phyloP scores from a whole-genome alignment of 768 basidiomycete species.

The Dictyophora rubrovolvata region DNA sequence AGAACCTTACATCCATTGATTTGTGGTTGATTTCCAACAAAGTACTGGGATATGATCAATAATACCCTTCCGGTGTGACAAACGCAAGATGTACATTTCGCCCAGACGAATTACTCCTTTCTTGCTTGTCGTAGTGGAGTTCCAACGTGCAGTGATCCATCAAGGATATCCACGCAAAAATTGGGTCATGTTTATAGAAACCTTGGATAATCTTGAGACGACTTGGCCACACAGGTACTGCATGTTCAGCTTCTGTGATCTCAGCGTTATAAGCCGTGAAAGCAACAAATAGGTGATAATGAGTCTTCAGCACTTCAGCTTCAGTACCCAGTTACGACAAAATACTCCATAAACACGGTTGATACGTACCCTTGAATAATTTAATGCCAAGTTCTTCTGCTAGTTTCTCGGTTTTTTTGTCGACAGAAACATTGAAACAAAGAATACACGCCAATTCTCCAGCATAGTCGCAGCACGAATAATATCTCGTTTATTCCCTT shows the following conservation, averaged over 20 bases:
- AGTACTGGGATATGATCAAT: slow-evolving; percentile 42
- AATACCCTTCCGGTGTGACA: slow-evolving; percentile 1
- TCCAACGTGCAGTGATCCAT: slow-evolving; percentile 82
- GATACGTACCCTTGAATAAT: slow-evolving; percentile 75
- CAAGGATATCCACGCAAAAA: slow-evolving; percentile 94
- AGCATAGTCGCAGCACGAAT: slow-evolving; percentile 91
- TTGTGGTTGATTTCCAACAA: slow-evolving; percentile 98
- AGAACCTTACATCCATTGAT: slow-evolving; percentile 51
- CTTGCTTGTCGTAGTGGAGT: slow-evolving; percentile 88
- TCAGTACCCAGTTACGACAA: slow-evolving; percentile 9
- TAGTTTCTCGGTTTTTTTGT: slow-evolving; percentile 83
- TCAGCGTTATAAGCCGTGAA: slow-evolving; percentile 92
- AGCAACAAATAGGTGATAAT: slow-evolving; percentile 93
- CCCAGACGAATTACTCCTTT: slow-evolving; percentile 88
- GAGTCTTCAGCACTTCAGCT: slow-evolving; percentile 88
- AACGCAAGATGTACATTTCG: slow-evolving; percentile 65
- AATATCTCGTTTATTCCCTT: slow-evolving; percentile 90
- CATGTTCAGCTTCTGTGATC: slow-evolving; percentile 88
- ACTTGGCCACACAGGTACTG: slow-evolving; percentile 95
- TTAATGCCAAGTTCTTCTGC: slow-evolving; percentile 93
- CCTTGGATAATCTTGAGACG: slow-evolving; percentile 86
- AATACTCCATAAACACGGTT: background rate
- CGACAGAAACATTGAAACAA: slow-evolving; percentile 91
- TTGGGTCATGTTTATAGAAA: slow-evolving; percentile 95
- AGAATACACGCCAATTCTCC: slow-evolving; percentile 91